Percentiles rank a stretch among this genome's conserved stretches.
Conservation (phyloP, 2,329 filamentous ascomycete genomes). For the Colletotrichum sp. region DNA sequence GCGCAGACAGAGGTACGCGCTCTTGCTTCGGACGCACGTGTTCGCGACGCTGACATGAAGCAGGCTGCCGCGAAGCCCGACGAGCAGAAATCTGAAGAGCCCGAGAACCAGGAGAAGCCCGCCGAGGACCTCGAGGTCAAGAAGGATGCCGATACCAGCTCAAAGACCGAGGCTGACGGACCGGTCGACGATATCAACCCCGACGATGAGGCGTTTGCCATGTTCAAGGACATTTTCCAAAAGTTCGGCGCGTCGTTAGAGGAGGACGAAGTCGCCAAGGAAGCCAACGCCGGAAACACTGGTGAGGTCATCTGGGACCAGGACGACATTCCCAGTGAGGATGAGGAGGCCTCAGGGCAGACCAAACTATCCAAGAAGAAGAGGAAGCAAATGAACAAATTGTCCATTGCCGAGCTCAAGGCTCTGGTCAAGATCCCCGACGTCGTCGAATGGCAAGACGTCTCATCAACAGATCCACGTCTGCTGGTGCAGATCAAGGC, state of each 20-base stretch:
- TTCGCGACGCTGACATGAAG: neutral
- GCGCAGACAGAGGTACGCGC: constrained; percentile 57
- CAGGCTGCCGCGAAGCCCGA: constrained; percentile 21
- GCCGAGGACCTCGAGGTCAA: constrained; percentile 48
- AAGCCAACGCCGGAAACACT: constrained; percentile 74
- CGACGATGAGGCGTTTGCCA: constrained; percentile 79
- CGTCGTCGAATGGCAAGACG: constrained; percentile 97
- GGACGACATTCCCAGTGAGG: constrained; percentile 85
- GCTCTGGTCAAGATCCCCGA: constrained; percentile 90
- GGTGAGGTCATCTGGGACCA: constrained; percentile 85
- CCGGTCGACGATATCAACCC: constrained; percentile 68
- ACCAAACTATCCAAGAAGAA: constrained; percentile 92
- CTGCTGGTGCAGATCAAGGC: constrained; percentile 94
- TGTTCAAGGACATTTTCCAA: constrained; percentile 83
- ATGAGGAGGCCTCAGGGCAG: constrained; percentile 69
- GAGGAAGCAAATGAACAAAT: constrained; percentile 86
- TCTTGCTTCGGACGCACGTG: too few relatives aligned
- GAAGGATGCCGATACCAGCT: constrained; percentile 38
- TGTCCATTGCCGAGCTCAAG: constrained; percentile 95
- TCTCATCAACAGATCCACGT: constrained; percentile 86
- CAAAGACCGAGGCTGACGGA: constrained; percentile 48
- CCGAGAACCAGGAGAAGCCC: constrained; percentile 28
- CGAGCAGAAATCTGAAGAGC: constrained; percentile 31
- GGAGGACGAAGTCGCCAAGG: constrained; percentile 68
- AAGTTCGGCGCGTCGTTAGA: constrained; percentile 75